phyloP scores from a whole-genome alignment of 2,329 filamentous ascomycete genomes.

The Elsinoe batatas region DNA sequence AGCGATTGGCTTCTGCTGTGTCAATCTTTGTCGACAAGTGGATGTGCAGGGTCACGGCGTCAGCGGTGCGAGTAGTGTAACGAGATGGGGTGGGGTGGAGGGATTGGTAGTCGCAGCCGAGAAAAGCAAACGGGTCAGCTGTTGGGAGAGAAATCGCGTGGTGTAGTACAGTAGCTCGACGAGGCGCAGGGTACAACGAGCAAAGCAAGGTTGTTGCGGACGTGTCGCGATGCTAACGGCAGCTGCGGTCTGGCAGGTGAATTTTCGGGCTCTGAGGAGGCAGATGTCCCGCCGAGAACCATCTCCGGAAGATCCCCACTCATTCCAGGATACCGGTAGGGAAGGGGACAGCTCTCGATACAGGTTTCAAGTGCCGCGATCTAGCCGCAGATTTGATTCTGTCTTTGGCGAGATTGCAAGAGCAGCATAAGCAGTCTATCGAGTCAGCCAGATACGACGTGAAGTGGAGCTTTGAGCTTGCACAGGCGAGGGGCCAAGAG shows the following conservation, averaged over 20 bases:
- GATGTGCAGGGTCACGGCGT: constrained; percentile 2
- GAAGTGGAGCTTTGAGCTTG: background rate
- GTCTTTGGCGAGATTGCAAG: constrained; percentile 8
- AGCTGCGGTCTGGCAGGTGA: constrained; percentile 3
- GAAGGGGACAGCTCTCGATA: background rate
- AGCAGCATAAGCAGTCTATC: background rate
- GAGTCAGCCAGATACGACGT: constrained; percentile 5
- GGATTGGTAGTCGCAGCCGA: constrained; percentile 1
- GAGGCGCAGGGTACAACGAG: constrained; percentile 4
- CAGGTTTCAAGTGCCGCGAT: constrained; percentile 11
- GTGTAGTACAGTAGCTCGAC: background rate
- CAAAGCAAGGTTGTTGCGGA: constrained; percentile 5
- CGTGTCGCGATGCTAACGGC: constrained; percentile 10
- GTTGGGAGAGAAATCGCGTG: background rate
- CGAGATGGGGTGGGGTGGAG: constrained; percentile 1
- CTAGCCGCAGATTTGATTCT: constrained; percentile 11
- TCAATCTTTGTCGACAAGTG: background rate
- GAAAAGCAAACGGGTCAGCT: constrained; percentile 8
- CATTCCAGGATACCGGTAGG: constrained; percentile 13
- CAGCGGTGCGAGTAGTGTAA: background rate
- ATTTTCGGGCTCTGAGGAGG: constrained; percentile 9
- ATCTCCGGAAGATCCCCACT: constrained; percentile 13
- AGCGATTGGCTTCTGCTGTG: constrained; percentile 7
- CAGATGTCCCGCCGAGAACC: constrained; percentile 9
- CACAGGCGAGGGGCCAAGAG: constrained; percentile 3